Conservation (phyloP, 2,329 filamentous ascomycete species). For the Coniochaeta hoffmannii region DNA sequence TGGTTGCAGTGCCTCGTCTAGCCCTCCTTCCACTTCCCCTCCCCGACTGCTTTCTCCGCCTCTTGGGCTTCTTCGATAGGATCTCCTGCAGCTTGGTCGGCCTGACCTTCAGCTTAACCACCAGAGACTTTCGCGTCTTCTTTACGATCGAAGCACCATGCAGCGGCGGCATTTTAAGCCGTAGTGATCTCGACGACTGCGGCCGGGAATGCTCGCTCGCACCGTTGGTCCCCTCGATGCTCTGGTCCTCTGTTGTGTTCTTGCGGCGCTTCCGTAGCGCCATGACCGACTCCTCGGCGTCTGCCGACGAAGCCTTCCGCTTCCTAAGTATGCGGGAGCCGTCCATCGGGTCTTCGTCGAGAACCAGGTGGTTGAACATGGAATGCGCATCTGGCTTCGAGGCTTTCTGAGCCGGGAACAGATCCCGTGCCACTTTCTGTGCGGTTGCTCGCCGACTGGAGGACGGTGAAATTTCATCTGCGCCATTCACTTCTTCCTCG, state of each 20-base stretch:
- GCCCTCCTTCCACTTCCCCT: conserved; percentile 24
- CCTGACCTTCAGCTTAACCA: conserved; percentile 53
- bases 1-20: conserved; percentile 29
- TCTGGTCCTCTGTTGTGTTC: conserved; percentile 34
- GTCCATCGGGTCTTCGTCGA: conserved; percentile 67
- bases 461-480: conserved; percentile 30
- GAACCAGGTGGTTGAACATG: conserved; percentile 65
- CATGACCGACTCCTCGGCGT: conserved; percentile 47
- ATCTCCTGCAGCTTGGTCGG: conserved; percentile 54
- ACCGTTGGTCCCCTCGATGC: conserved; percentile 21
- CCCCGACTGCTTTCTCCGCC: conserved; percentile 38
- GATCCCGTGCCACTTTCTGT: conserved; percentile 61
- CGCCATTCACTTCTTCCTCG: conserved; percentile 20
- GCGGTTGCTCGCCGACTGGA: conserved; percentile 47
- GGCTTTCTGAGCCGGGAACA: conserved; percentile 59
- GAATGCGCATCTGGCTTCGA: conserved; percentile 66
- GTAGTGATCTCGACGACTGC: conserved; percentile 49
- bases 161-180: conserved; percentile 38
- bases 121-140: conserved; percentile 33
- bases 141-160: conserved; percentile 33
- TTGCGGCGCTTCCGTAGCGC: conserved; percentile 47
- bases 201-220: conserved; percentile 26
- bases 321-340: conserved; percentile 74
- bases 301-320: conserved; percentile 70
- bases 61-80: conserved; percentile 48